Evolutionary conservation across 257 asterid species (phyloP).

Genomic region (Prunella vulgaris): DNA sequence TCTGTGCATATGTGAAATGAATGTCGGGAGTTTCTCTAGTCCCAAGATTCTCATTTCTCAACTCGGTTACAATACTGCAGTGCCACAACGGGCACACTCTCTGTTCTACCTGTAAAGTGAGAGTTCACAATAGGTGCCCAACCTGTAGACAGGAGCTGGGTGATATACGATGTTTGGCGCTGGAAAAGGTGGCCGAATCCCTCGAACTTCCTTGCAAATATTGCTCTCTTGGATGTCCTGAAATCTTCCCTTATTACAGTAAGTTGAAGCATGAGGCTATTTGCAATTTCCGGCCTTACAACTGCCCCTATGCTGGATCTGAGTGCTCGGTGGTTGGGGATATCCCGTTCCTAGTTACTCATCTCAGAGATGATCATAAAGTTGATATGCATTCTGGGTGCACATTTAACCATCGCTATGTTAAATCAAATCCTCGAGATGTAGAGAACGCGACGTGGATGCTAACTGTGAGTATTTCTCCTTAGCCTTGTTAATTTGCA

Average conservation of each 20-base stretch:
- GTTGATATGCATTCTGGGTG: conserved; percentile 65
- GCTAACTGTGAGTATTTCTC: conserved; percentile 44
- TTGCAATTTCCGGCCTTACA: conserved; percentile 52
- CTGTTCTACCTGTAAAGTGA: conserved; percentile 47
- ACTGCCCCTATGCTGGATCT: conserved; percentile 56
- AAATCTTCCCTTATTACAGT: conserved; percentile 44
- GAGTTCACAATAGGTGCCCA: conserved; percentile 56
- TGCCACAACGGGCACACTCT: conserved; percentile 63
- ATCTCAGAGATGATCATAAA: conserved; percentile 50
- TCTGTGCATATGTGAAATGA: background rate
- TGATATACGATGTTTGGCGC: conserved; percentile 53
- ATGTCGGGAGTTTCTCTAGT: background rate
- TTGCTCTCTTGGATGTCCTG: conserved; percentile 41
- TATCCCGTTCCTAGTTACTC: conserved; percentile 37
- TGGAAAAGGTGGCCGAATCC: conserved; percentile 54
- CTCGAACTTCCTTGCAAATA: conserved; percentile 55
- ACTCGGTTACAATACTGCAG: no score
- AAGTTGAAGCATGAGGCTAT: conserved; percentile 51
- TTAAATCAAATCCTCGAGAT: conserved; percentile 51
- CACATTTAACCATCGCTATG: conserved; percentile 58
- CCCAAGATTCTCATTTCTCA: background rate
- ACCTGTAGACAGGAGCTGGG: conserved; percentile 63
- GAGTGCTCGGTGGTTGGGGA: conserved; percentile 53
- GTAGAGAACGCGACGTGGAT: conserved; percentile 63
- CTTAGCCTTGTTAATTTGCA: background rate